These are phyloP conservation scores for Plectosphaerella sp. DNA, from an alignment of 2,329 filamentous ascomycete genomes.

Conservation along the genomic window DNA sequence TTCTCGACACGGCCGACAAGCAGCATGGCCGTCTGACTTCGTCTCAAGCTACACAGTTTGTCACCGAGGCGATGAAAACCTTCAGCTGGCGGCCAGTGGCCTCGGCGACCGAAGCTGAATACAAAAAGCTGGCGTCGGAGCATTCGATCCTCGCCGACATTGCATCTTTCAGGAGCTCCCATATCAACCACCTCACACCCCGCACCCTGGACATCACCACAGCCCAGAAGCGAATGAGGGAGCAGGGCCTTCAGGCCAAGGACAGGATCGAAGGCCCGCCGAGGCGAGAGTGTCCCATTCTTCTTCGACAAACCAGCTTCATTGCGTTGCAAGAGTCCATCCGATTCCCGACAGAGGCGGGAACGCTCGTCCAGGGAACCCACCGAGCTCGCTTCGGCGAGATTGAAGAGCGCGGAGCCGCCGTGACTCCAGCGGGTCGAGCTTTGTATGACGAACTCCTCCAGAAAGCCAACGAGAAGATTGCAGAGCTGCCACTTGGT, in stretches of 20 bases:
- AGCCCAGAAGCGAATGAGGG: constrained; percentile 37
- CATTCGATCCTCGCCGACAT: constrained; percentile 46
- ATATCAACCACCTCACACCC: constrained; percentile 52
- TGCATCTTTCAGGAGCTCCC: constrained; percentile 32
- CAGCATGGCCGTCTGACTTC: constrained; percentile 20
- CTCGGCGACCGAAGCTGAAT: constrained; percentile 33
- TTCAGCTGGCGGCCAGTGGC: constrained; percentile 43
- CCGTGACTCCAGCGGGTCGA: constrained; percentile 40
- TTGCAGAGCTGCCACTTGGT: constrained; percentile 8
- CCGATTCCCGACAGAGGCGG: constrained; percentile 24
- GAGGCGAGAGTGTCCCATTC: constrained; percentile 33
- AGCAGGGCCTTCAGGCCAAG: constrained; percentile 36
- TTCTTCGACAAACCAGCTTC: constrained; percentile 51
- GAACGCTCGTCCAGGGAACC: constrained; percentile 19
- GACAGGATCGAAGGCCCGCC: constrained; percentile 48
- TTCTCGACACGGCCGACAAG: constrained; percentile 29
- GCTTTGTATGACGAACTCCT: constrained; percentile 41
- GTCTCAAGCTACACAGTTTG: constrained; percentile 27
- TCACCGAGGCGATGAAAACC: constrained; percentile 36
- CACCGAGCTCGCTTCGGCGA: constrained; percentile 49
- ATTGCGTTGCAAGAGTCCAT: constrained; percentile 43
- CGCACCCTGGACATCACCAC: constrained; percentile 42
- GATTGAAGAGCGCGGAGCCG: constrained; percentile 47
- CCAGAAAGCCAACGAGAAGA: constrained; percentile 10
- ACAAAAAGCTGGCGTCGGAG: constrained; percentile 32